These are phyloP conservation scores for Peniophora sp. DNA, from an alignment of 1,284 basidiomycete species.

Conservation along the genomic window DNA sequence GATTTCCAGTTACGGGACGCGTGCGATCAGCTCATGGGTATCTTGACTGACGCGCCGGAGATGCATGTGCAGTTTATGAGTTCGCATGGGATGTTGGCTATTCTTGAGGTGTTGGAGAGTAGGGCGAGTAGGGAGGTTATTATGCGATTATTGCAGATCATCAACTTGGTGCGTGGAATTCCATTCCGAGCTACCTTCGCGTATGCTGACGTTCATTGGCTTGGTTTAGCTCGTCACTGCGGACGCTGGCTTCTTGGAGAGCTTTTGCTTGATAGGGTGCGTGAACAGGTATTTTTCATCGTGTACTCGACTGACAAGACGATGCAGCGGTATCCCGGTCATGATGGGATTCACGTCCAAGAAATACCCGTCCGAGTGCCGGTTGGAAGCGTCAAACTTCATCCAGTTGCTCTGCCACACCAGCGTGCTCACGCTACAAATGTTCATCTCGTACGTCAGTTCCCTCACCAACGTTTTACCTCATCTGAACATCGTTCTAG, in stretches of 20 bases:
- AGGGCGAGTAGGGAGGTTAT: constrained; percentile 78
- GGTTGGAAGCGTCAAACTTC: constrained; percentile 93
- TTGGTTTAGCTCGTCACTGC: constrained; percentile 69
- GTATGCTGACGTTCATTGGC: not conserved
- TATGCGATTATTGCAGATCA: constrained; percentile 78
- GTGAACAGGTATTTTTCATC: constrained; percentile 23
- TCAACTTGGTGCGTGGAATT: constrained; percentile 73
- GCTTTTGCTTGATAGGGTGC: constrained; percentile 89
- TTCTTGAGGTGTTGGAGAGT: constrained; percentile 87
- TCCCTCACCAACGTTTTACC: not conserved
- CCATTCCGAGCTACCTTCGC: not conserved
- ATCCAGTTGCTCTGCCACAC: constrained; percentile 89
- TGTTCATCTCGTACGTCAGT: constrained; percentile 86
- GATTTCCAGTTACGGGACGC: constrained; percentile 77
- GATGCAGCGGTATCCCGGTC: constrained; percentile 87
- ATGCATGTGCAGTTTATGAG: constrained; percentile 86
- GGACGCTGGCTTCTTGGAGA: constrained; percentile 85
- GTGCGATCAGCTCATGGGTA: constrained; percentile 81
- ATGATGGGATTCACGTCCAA: constrained; percentile 94
- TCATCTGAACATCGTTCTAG: constrained; percentile 29
- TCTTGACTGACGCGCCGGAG: constrained; percentile 81
- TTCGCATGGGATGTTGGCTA: constrained; percentile 90
- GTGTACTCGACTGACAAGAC: constrained; percentile 3
- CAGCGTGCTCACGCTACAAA: constrained; percentile 89
- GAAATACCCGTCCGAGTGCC: constrained; percentile 87